Evolutionary conservation across 1,139 yeast species (phyloP), one percentile per base, ranked within the genome.

Genomic region (Yamadazyma aaseri): DNA sequence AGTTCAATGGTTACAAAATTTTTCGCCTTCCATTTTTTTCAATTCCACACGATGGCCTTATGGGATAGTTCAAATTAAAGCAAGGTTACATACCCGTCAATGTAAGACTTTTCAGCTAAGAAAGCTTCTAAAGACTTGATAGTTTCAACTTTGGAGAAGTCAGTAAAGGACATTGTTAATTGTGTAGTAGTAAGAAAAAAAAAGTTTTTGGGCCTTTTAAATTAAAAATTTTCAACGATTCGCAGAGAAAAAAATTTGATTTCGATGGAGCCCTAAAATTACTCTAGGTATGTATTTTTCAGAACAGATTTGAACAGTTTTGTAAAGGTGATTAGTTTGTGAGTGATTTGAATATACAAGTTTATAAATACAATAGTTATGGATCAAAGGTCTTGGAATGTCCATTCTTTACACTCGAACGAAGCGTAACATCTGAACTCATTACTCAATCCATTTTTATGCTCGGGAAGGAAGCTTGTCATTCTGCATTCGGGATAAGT

Each of bases 11-110:
- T 18, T 18, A 18, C 21, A 18, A 7, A 18, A 18, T 18, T 18
- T 18, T 7, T 18, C 7, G 10, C 21, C 10, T 18, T 18, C 21
- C 7, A 18, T 10, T 18, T n/a, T n/a, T n/a, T 11, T 11, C 25
- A 22, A 22, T 11, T 25, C 9, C 6, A 13, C 17, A 25, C 28
- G 12, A 31, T 31, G 14, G 31, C 24, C 30, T 17, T 27, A 11
- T 13, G 5, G 17, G 13, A 13, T 13, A 12, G 20, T 15, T 21
- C 9, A 29, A 6, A 17, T 4, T 27, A 33, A 35, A n/a, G n/a
- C n/a, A n/a, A n/a, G n/a, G n/a, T n/a, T n/a, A 76, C 95, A 66
- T 83, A 86, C 95, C 96, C 96, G 65, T 86, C 92, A 57, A 89
- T 63, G 85, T 87, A 89, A 51, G 95, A 84, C 78, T 87, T 86